Conservation (phyloP, 228 moss, liverwort and hornwort genomes). For the Sphagnum fallax region DNA sequence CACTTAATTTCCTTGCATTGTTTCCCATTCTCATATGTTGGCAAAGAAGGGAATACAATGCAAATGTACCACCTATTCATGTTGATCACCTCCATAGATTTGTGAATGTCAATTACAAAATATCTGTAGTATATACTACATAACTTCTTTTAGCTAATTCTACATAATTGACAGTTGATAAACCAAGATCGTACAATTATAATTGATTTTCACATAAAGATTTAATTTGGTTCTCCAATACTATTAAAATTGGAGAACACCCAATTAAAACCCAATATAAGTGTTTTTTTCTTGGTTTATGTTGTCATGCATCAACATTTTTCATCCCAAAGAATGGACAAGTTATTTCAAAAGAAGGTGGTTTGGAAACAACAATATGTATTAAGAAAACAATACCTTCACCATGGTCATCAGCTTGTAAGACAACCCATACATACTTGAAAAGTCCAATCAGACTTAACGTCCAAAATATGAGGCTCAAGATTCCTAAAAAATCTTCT, state of each 20-base stretch:
- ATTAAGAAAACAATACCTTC: constrained; percentile 46
- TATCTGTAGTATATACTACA: too few species aligned
- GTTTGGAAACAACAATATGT: not conserved
- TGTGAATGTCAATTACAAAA: not conserved
- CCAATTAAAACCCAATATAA: not conserved
- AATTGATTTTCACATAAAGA: too few species aligned
- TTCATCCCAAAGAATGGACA: not conserved
- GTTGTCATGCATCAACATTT: not conserved
- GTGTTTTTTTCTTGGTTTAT: not conserved
- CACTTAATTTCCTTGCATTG: constrained; percentile 27
- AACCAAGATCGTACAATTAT: too few species aligned
- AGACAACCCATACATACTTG: constrained; percentile 70
- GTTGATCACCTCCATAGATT: not conserved
- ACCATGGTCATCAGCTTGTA: constrained; percentile 83
- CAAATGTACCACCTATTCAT: constrained; percentile 46
- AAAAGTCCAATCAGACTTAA: constrained; percentile 74
- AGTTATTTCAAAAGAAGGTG: not conserved
- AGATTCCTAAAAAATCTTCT: constrained; percentile 65
- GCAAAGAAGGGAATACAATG: constrained; percentile 44
- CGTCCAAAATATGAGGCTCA: constrained; percentile 90
- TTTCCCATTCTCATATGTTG: constrained; percentile 36
- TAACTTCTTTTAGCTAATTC: too few species aligned
- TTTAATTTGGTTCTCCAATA: not conserved
- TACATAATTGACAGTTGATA: too few species aligned
- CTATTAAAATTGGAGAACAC: not conserved